phyloP scores from a whole-genome alignment of 495 filamentous ascomycete genomes.

The Neurospora sp. region DNA sequence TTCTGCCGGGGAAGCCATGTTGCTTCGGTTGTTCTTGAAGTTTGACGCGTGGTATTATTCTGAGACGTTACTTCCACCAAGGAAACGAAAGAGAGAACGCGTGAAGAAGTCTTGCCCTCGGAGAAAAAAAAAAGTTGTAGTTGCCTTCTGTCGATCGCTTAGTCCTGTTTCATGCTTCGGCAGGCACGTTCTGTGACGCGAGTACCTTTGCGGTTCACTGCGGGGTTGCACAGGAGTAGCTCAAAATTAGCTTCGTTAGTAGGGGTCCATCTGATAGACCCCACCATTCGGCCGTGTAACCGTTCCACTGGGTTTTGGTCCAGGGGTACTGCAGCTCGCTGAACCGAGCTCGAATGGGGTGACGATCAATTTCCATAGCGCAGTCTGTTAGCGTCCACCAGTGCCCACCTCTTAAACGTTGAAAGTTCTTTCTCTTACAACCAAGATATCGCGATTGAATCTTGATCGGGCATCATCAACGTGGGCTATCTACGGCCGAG shows the following conservation, averaged over 20 bases:
- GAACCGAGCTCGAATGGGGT: neutral
- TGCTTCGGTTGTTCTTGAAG: neutral
- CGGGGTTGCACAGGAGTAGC: neutral
- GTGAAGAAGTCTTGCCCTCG: neutral
- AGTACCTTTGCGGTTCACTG: neutral
- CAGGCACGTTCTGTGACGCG: neutral
- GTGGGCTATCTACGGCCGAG: neutral
- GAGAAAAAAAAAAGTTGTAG: neutral
- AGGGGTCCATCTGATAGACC: neutral
- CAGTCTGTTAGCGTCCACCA: neutral
- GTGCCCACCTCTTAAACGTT: too few relatives aligned
- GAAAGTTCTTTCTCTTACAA: too few relatives aligned
- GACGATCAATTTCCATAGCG: neutral
- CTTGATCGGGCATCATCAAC: too few relatives aligned
- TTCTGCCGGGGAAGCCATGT: constrained; percentile 23
- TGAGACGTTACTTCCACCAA: neutral
- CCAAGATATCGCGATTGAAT: too few relatives aligned
- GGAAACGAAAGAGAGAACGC: neutral
- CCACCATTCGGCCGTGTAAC: neutral
- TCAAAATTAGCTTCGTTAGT: neutral
- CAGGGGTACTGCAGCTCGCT: neutral
- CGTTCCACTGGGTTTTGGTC: neutral
- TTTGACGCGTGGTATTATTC: neutral
- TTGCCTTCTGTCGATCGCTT: neutral
- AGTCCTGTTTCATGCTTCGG: neutral